Conservation (phyloP, 1,139 yeast genomes). For the Hemisphaericaspora xylanilytica region DNA sequence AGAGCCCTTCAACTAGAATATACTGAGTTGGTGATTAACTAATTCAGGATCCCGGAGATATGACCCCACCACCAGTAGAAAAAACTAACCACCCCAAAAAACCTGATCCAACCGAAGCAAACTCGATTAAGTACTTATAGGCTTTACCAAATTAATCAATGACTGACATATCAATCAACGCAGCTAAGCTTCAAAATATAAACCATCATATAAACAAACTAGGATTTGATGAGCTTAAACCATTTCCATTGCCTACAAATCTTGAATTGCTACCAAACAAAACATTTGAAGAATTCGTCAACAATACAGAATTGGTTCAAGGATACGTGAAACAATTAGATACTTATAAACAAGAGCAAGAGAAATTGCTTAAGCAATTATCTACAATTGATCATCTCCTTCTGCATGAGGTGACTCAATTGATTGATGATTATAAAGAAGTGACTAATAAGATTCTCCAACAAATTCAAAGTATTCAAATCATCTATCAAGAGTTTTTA, state of each 20-base stretch:
- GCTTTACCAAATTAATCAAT: too few species aligned
- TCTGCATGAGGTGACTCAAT: constrained; percentile 11
- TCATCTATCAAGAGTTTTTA: constrained; percentile 32
- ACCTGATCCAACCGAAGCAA: too few species aligned
- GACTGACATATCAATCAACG: constrained; percentile 6
- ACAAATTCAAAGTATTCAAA: constrained; percentile 26
- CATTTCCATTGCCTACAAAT: constrained; percentile 30
- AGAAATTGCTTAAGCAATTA: constrained; percentile 18
- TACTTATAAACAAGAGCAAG: constrained; percentile 21
- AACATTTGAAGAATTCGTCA: constrained; percentile 25
- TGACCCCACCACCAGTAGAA: too few species aligned
- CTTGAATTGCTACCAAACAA: constrained; percentile 30
- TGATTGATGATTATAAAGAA: constrained; percentile 28
- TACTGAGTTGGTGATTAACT: too few species aligned
- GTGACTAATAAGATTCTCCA: constrained; percentile 25
- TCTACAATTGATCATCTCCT: constrained; percentile 23
- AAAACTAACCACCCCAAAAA: too few species aligned
- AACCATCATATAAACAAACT: constrained; percentile 8
- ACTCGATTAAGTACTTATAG: too few species aligned
- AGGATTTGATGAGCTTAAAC: constrained; percentile 16
- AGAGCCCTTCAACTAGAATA: too few species aligned
- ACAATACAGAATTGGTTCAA: constrained; percentile 27
- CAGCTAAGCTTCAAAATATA: constrained; percentile 1
- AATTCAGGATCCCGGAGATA: too few species aligned
- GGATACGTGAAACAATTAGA: constrained; percentile 32